Evolutionary conservation across 2,329 filamentous ascomycete species (phyloP).

Genomic region (Celoporthe dispersa): DNA sequence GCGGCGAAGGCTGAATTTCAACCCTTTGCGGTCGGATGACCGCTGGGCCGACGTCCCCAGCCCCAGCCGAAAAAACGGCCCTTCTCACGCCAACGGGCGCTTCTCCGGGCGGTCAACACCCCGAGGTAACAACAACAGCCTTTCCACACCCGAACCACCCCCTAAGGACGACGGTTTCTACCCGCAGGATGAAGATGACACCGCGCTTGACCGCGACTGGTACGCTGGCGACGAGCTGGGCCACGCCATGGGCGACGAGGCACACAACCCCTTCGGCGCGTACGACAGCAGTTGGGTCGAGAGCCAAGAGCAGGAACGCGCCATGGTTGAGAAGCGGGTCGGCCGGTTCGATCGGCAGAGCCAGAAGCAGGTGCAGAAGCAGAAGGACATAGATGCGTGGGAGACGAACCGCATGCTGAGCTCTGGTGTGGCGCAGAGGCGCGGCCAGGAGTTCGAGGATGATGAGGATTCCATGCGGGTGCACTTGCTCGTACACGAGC

Average conservation of each 20-base stretch:
- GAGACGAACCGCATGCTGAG: slow-evolving; percentile 98
- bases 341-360: slow-evolving; percentile 69
- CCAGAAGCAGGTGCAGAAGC: slow-evolving; percentile 79
- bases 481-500: slow-evolving; percentile 89
- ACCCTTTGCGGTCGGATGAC: slow-evolving; percentile 56
- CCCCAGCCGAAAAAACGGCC: slow-evolving; percentile 47
- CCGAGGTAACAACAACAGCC: slow-evolving; percentile 37
- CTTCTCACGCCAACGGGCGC: slow-evolving; percentile 43
- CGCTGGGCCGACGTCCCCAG: slow-evolving; percentile 59
- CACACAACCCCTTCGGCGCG: slow-evolving; percentile 88
- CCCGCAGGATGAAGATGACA: slow-evolving; percentile 72
- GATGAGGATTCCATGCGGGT: slow-evolving; percentile 90
- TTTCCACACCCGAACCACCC: slow-evolving; percentile 47
- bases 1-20: slow-evolving; percentile 68
- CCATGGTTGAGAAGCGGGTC: slow-evolving; percentile 79
- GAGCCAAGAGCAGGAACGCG: slow-evolving; percentile 71
- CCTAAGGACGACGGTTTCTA: slow-evolving; percentile 47
- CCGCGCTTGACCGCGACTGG: slow-evolving; percentile 87
- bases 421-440: slow-evolving; percentile 89
- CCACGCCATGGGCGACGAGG: slow-evolving; percentile 85
- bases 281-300: slow-evolving; percentile 74
- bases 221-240: slow-evolving; percentile 84
- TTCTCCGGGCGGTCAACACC: slow-evolving; percentile 36
- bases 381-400: slow-evolving; percentile 96
- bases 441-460: slow-evolving; percentile 81